A percentile compares a stretch with the other conserved stretches of the same genome.
Evolutionary conservation across 305 asterid genomes (phyloP).

Genomic region (Coffea humblotiana): DNA sequence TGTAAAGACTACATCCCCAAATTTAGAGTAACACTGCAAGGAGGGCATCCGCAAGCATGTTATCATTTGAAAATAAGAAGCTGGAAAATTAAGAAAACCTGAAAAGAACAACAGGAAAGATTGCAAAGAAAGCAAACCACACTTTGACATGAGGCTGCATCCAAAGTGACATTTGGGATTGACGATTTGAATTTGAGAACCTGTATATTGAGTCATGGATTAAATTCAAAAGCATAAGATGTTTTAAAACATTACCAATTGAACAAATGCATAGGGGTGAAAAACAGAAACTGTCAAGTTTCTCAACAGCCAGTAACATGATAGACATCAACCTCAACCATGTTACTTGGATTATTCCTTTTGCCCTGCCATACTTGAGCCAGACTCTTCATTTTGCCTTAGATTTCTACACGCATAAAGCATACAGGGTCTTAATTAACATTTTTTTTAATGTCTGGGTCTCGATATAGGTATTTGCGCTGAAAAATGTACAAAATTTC

Average conservation of each 20-base stretch:
- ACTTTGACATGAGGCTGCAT: constrained; percentile 90
- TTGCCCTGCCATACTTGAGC: too few relatives aligned
- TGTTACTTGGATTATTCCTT: too few relatives aligned
- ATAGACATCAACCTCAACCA: not conserved
- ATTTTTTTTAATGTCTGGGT: not conserved
- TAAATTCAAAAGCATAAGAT: not conserved
- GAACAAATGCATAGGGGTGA: not conserved
- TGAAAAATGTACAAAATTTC: not conserved
- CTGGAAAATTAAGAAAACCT: not conserved
- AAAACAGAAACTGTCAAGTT: not conserved
- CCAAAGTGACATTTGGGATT: constrained; percentile 86
- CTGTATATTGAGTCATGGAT: constrained; percentile 34
- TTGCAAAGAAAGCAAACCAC: constrained; percentile 37
- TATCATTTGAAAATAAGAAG: constrained; percentile 10
- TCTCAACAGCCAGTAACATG: not conserved
- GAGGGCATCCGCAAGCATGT: constrained; percentile 18
- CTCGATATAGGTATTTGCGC: not conserved
- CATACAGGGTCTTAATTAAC: not conserved
- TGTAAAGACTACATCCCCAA: constrained; percentile 88
- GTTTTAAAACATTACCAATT: not conserved
- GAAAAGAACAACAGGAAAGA: constrained; percentile 4
- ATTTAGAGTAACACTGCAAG: constrained; percentile 80
- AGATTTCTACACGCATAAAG: too few relatives aligned
- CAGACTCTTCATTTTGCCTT: too few relatives aligned
- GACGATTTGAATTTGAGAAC: constrained; percentile 68